Evolutionary conservation across 768 basidiomycete genomes (phyloP), one percentile per base, ranked within the genome.

Genomic region (Artomyces pyxidatus): DNA sequence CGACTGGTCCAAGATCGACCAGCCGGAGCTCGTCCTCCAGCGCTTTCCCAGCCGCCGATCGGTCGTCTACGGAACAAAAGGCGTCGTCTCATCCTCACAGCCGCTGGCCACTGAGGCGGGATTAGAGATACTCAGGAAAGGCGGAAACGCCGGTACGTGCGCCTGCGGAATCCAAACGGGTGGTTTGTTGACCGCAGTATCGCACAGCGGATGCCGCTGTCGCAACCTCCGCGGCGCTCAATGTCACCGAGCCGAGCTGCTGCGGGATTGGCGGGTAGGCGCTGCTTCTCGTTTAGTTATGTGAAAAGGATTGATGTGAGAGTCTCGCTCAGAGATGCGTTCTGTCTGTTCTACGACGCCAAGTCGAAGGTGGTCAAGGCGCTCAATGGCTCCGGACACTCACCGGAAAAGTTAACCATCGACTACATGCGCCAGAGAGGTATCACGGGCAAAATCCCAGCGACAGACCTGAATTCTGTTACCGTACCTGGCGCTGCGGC

Each of bases 241-340:
- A 96, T 64, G 83, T 97, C 29, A 91, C 89, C 0, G 90, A 94
- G 58, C 90, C 83, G 23, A 85, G 80, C 58, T 85, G 69, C 54
- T 92, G 90, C 63, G 94, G 94, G n/a, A 89, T 96, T 49, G 93
- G 92, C 60, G 89, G 89, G 89, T 86, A 58, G 53, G 73, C 64
- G 11, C 17, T 12, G 37, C 49, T 21, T 23, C 5, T 4, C 14
- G 9, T 30, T 12, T 30, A 9, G 23, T 29, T 9, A 14, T 43
- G n/a, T 27, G 42, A 5, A 17, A 17, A 21, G 2, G 32, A 5
- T n/a, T n/a, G n/a, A n/a, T n/a, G n/a, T n/a, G 16, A n/a, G 19
- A 29, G 23, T 17, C 23, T 10, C 22, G 14, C 22, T 3, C 57
- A 89, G 88, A 35, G 89, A 92, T 61, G 89, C 88, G 7, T 95